These are phyloP conservation scores for Pythium dissotocum DNA, from an alignment of 352 stramenopile species.

Conservation along the genomic window DNA sequence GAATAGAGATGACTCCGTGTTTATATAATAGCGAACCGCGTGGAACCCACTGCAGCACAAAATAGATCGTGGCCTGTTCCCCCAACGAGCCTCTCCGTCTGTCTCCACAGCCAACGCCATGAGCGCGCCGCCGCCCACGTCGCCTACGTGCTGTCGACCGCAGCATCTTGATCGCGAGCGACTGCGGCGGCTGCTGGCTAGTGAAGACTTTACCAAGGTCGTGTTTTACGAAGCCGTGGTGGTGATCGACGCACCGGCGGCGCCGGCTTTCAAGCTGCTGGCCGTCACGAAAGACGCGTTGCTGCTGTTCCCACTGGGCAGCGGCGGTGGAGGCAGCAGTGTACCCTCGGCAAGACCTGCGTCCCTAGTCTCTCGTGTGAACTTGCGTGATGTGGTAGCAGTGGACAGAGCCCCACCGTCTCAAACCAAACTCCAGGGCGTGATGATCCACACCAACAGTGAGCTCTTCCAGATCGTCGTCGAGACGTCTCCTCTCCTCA, in stretches of 20 bases:
- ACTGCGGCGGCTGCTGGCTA: conserved; percentile 38
- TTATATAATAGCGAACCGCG: conserved; percentile 42
- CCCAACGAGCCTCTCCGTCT: neutral
- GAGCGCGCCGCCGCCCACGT: conserved; percentile 6
- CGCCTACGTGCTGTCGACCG: conserved; percentile 55
- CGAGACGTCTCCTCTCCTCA: neutral
- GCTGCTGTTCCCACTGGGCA: conserved; percentile 46
- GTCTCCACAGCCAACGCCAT: neutral
- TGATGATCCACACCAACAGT: conserved; percentile 48
- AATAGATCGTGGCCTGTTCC: conserved; percentile 8
- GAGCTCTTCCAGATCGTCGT: conserved; percentile 56
- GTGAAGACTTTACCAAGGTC: conserved; percentile 37
- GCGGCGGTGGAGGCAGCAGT: conserved; percentile 4
- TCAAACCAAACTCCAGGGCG: conserved; percentile 36
- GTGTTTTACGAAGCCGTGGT: conserved; percentile 65
- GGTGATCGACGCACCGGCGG: conserved; percentile 24
- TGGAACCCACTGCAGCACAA: neutral
- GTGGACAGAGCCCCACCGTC: conserved; percentile 45
- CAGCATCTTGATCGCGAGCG: conserved; percentile 59
- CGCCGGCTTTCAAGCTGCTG: conserved; percentile 48
- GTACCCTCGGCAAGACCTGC: neutral
- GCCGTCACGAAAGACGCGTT: conserved; percentile 45
- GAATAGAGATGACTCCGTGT: conserved; percentile 46
- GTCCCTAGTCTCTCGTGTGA: neutral
- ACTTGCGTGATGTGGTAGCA: conserved; percentile 20